Percentiles rank a stretch among this genome's conserved stretches.
Conservation (phyloP, 306 rosid genomes). For the Pachyrhizus erosus region DNA sequence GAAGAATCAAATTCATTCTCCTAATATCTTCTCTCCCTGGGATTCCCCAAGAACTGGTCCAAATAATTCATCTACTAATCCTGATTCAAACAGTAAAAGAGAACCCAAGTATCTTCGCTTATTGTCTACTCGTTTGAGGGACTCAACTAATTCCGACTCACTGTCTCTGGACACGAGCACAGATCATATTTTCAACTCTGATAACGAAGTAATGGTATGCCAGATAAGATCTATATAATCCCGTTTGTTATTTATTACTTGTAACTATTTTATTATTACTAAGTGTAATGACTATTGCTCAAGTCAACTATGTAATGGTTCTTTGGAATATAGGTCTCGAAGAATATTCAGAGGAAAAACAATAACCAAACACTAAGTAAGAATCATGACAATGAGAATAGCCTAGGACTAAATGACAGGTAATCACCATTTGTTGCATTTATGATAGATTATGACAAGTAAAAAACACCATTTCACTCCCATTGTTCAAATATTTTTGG, state of each 20-base stretch:
- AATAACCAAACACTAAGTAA: slow-evolving; percentile 41
- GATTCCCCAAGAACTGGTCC: slow-evolving; percentile 62
- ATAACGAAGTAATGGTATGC: slow-evolving; percentile 65
- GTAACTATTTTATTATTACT: neutral
- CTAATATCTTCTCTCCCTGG: slow-evolving; percentile 67
- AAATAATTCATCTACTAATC: slow-evolving; percentile 46
- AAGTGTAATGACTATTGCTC: slow-evolving; percentile 19
- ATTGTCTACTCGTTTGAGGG: slow-evolving; percentile 53
- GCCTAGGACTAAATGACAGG: slow-evolving; percentile 61
- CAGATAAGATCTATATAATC: slow-evolving; percentile 19
- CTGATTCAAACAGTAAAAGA: slow-evolving; percentile 41
- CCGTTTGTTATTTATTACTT: neutral
- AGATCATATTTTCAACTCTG: slow-evolving; percentile 64
- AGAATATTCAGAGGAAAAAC: slow-evolving; percentile 50
- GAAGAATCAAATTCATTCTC: slow-evolving; percentile 58
- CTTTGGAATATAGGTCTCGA: slow-evolving; percentile 54
- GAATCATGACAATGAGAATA: slow-evolving; percentile 55
- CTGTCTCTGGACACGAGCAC: slow-evolving; percentile 59
- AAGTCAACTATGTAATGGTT: slow-evolving; percentile 39
- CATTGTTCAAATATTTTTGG: slow-evolving; percentile 37
- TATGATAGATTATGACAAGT: slow-evolving; percentile 5
- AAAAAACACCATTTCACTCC: slow-evolving; percentile 5
- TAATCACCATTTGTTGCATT: slow-evolving; percentile 39
- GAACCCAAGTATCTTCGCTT: slow-evolving; percentile 63
- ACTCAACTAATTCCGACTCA: slow-evolving; percentile 55